A percentile compares a stretch with the other conserved stretches of the same genome.
phyloP scores from a whole-genome alignment of 2,329 filamentous ascomycete species.

The Colletotrichum coccodes region DNA sequence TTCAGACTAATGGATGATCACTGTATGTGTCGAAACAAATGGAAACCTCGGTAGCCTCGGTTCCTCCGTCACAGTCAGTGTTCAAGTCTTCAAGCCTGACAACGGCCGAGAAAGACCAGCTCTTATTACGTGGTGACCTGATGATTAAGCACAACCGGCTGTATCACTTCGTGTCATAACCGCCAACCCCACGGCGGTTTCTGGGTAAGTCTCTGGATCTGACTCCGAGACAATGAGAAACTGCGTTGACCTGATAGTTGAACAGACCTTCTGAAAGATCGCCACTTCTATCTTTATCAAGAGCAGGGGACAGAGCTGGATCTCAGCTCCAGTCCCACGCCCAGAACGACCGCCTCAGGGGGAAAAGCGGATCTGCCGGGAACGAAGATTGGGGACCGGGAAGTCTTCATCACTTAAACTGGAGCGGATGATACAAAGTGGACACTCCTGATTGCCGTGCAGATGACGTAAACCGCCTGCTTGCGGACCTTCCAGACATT shows the following conservation, averaged over 20 bases:
- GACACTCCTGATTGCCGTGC: not conserved
- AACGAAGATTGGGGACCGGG: slow-evolving; percentile 8
- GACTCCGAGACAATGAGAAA: not conserved
- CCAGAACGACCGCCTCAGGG: not conserved
- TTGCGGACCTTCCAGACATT: slow-evolving; percentile 28
- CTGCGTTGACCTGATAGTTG: not conserved
- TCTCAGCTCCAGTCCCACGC: not conserved
- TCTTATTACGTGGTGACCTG: not conserved
- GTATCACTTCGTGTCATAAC: not conserved
- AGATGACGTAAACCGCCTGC: slow-evolving; percentile 26
- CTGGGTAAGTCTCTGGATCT: not conserved
- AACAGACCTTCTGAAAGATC: not conserved
- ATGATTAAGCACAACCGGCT: not conserved
- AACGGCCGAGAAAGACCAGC: not conserved
- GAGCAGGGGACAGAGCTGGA: not conserved
- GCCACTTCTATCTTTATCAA: not conserved
- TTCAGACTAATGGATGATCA: not conserved
- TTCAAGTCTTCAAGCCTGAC: not conserved
- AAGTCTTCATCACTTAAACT: slow-evolving; percentile 24
- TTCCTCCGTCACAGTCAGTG: not conserved
- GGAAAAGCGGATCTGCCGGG: slow-evolving; percentile 23
- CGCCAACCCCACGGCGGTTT: too few species aligned
- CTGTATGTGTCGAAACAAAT: not conserved
- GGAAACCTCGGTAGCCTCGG: not conserved
- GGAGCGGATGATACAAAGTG: slow-evolving; percentile 5